Conservation (phyloP, 148 eudicot genomes). For the Mesembryanthemum crystallinum region DNA sequence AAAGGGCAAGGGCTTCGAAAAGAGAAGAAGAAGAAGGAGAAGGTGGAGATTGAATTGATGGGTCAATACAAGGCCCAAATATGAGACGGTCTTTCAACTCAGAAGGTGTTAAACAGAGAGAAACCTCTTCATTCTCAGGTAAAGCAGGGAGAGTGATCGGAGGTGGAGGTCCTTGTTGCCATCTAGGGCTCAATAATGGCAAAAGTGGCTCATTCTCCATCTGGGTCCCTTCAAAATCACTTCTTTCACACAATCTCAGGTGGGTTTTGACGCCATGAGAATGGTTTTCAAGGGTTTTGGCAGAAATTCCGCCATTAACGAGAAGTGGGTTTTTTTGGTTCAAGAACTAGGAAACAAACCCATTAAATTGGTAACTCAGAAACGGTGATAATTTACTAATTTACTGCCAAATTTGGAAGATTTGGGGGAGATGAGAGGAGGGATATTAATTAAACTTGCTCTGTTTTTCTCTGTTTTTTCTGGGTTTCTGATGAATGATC, state of each 20-base stretch:
- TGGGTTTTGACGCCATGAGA: slow-evolving; percentile 19
- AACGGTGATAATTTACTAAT: neutral
- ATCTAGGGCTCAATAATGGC: slow-evolving; percentile 38
- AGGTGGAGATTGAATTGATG: slow-evolving; percentile 10
- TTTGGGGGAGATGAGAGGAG: too few species aligned
- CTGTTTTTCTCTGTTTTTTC: neutral
- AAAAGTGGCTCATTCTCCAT: slow-evolving; percentile 79
- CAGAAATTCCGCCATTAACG: neutral
- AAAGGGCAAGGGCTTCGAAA: slow-evolving; percentile 41
- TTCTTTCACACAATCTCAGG: neutral
- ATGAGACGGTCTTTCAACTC: slow-evolving; percentile 73
- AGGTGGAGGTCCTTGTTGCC: slow-evolving; percentile 32
- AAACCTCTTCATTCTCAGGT: slow-evolving; percentile 64
- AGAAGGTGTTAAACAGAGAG: slow-evolving; percentile 52
- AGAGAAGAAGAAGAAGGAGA: slow-evolving; percentile 25
- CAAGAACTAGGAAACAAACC: neutral
- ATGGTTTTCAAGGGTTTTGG: neutral
- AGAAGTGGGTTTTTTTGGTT: neutral
- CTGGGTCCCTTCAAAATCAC: slow-evolving; percentile 27
- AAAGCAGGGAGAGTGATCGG: slow-evolving; percentile 38
- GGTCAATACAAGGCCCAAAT: slow-evolving; percentile 51
- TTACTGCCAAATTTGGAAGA: too few species aligned
- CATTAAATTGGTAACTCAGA: neutral
- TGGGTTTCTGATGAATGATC: neutral
- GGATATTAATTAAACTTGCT: too few species aligned